phyloP scores from a whole-genome alignment of 768 basidiomycete species.

The Rhodotorula diobovata region DNA sequence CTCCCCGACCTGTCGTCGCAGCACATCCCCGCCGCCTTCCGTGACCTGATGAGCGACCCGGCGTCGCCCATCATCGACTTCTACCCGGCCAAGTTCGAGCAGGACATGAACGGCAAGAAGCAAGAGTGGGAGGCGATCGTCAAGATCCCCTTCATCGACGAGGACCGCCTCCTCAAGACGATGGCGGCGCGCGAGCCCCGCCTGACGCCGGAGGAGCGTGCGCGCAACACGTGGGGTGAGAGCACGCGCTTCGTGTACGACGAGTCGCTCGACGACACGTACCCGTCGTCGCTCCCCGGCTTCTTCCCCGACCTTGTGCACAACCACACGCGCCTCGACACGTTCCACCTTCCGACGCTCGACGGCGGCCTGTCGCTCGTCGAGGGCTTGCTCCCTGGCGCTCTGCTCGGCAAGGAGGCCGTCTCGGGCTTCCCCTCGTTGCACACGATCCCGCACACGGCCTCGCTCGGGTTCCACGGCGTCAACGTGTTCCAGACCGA shows the following conservation, averaged over 20 bases:
- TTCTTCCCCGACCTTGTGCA: constrained; percentile 86
- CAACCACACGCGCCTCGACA: constrained; percentile 71
- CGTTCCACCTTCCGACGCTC: constrained; percentile 83
- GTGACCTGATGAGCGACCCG: constrained; percentile 79
- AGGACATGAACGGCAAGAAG: constrained; percentile 95
- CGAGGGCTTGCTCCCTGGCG: constrained; percentile 81
- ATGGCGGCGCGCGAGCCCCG: constrained; percentile 56
- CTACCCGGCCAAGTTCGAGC: constrained; percentile 85
- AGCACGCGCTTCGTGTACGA: constrained; percentile 75
- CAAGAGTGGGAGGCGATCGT: constrained; percentile 98
- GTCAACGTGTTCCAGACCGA: constrained; percentile 92
- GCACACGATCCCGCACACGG: constrained; percentile 75
- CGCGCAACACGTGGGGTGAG: constrained; percentile 70
- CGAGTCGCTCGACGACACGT: constrained; percentile 56
- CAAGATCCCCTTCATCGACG: constrained; percentile 96
- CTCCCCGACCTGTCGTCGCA: constrained; percentile 84
- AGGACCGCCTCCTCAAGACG: constrained; percentile 67
- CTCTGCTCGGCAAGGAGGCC: constrained; percentile 73
- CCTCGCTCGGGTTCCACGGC: constrained; percentile 72
- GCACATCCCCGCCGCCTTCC: constrained; percentile 78
- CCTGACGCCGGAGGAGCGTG: constrained; percentile 67
- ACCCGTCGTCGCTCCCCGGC: constrained; percentile 86
- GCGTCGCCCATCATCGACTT: constrained; percentile 88
- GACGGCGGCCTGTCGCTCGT: constrained; percentile 69
- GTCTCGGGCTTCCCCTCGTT: constrained; percentile 96